These are phyloP conservation scores for Termitomyces sp. DNA, from an alignment of 768 basidiomycete genomes.

Conservation along the genomic window DNA sequence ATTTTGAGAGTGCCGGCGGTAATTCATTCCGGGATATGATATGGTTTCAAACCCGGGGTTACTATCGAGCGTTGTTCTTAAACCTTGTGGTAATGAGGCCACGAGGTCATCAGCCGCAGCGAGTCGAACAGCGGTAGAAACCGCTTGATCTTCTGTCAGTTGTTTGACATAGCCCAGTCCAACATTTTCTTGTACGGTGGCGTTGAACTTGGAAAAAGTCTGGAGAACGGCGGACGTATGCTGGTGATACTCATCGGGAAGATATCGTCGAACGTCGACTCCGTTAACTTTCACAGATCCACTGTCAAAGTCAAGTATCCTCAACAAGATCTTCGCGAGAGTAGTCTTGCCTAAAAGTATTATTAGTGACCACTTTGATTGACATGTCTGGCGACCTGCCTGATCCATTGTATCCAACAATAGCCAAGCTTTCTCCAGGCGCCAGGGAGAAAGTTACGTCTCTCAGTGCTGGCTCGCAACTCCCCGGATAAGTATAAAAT, in stretches of 20 bases:
- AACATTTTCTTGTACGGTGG: conserved; percentile 77
- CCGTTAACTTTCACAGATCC: conserved; percentile 70
- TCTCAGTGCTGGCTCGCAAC: conserved; percentile 57
- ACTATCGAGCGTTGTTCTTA: conserved; percentile 72
- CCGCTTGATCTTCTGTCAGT: conserved; percentile 47
- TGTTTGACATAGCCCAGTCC: conserved; percentile 75
- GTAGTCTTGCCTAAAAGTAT: conserved; percentile 71
- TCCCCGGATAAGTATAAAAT: conserved; percentile 79
- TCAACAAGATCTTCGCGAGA: conserved; percentile 74
- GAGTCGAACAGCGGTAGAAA: conserved; percentile 61
- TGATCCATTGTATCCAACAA: conserved; percentile 83
- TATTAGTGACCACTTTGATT: conserved; percentile 1
- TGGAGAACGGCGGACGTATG: conserved; percentile 83
- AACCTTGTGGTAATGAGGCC: conserved; percentile 59
- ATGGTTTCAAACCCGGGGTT: conserved; percentile 52
- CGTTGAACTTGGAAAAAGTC: conserved; percentile 76
- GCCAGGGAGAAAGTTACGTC: conserved; percentile 66
- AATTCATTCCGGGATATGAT: conserved; percentile 36
- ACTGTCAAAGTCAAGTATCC: conserved; percentile 70
- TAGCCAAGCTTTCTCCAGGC: conserved; percentile 77
- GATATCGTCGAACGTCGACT: conserved; percentile 57
- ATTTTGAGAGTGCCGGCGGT: conserved; percentile 28
- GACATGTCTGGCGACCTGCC: conserved; percentile 36
- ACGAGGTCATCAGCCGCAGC: conserved; percentile 70
- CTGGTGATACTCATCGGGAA: conserved; percentile 66